A percentile compares a stretch with the other conserved stretches of the same genome.
Evolutionary conservation across 1,284 basidiomycete species (phyloP).

Genomic region (Kalmanozyma brasiliensis): DNA sequence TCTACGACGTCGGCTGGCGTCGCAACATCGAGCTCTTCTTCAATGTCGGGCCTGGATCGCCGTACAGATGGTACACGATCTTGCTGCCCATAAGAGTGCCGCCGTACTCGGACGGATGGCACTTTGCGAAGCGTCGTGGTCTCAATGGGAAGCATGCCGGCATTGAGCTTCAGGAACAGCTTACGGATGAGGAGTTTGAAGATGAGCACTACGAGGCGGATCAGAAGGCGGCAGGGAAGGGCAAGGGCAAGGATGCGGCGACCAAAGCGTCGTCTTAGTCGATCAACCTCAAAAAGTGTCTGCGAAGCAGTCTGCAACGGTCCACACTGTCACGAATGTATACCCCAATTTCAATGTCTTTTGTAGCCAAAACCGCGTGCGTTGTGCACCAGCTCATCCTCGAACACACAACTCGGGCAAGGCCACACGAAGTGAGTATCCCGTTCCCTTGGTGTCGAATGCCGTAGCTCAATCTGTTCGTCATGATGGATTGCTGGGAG

Average conservation of each 20-base stretch:
- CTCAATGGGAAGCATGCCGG: conserved; percentile 68
- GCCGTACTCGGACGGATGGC: conserved; percentile 85
- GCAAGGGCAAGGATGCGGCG: too few relatives aligned
- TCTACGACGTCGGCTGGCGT: conserved; percentile 83
- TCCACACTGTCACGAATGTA: neutral
- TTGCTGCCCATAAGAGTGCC: conserved; percentile 82
- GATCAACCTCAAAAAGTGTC: neutral
- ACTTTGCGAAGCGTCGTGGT: conserved; percentile 79
- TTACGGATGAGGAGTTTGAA: conserved; percentile 71
- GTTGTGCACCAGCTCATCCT: too few relatives aligned
- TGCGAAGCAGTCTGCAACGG: too few relatives aligned
- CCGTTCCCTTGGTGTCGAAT: too few relatives aligned
- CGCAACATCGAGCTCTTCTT: conserved; percentile 86
- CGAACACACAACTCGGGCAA: too few relatives aligned
- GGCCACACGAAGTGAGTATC: too few relatives aligned
- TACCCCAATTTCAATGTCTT: too few relatives aligned
- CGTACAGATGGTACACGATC: conserved; percentile 76
- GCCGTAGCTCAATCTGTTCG: too few relatives aligned
- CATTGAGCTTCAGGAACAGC: conserved; percentile 70
- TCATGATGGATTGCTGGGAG: too few relatives aligned
- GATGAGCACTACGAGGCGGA: conserved; percentile 20
- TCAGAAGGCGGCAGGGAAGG: too few relatives aligned
- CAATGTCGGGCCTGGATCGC: conserved; percentile 76
- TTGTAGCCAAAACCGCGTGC: too few relatives aligned
- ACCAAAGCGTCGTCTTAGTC: neutral